Conservation (phyloP, 2,329 filamentous ascomycete genomes). For the Pyrenophora teres region DNA sequence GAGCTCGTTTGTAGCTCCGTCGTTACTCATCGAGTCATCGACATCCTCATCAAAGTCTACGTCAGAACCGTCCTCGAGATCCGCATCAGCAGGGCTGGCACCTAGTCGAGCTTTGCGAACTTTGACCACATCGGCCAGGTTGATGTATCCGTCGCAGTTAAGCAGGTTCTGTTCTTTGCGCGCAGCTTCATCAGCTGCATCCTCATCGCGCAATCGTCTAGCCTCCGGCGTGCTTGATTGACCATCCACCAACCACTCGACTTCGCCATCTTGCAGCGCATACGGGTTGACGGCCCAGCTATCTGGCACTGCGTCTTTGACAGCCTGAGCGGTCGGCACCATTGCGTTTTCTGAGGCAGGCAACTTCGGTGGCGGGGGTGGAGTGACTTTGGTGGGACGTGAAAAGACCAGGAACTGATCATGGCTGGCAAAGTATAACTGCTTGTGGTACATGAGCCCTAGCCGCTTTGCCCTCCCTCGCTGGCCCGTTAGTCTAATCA, state of each 20-base stretch:
- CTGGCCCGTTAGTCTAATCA: conserved; percentile 68
- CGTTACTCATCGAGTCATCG: conserved; percentile 54
- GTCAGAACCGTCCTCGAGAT: conserved; percentile 57
- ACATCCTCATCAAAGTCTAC: conserved; percentile 61
- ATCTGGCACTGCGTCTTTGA: conserved; percentile 62
- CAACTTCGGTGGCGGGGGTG: conserved; percentile 63
- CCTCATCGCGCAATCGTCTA: conserved; percentile 58
- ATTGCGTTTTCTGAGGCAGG: conserved; percentile 49
- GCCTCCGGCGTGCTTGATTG: conserved; percentile 49
- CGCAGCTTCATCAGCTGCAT: conserved; percentile 63
- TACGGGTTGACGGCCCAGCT: conserved; percentile 67
- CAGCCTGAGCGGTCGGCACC: conserved; percentile 60
- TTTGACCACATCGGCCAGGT: conserved; percentile 61
- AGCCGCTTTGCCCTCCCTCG: conserved; percentile 62
- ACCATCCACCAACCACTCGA: conserved; percentile 61
- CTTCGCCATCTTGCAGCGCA: conserved; percentile 57
- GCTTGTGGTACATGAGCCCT: conserved; percentile 67
- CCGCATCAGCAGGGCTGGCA: conserved; percentile 58
- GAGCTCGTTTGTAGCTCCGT: conserved; percentile 58
- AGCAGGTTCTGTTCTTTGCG: conserved; percentile 63
- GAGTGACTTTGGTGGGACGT: conserved; percentile 60
- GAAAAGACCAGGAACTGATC: conserved; percentile 68
- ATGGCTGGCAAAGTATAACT: conserved; percentile 67
- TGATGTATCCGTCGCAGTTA: conserved; percentile 67
- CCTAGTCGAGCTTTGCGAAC: conserved; percentile 61